Percentiles rank a stretch among this genome's conserved stretches.
phyloP scores from a whole-genome alignment of 768 basidiomycete genomes.

The Amanita muscaria region DNA sequence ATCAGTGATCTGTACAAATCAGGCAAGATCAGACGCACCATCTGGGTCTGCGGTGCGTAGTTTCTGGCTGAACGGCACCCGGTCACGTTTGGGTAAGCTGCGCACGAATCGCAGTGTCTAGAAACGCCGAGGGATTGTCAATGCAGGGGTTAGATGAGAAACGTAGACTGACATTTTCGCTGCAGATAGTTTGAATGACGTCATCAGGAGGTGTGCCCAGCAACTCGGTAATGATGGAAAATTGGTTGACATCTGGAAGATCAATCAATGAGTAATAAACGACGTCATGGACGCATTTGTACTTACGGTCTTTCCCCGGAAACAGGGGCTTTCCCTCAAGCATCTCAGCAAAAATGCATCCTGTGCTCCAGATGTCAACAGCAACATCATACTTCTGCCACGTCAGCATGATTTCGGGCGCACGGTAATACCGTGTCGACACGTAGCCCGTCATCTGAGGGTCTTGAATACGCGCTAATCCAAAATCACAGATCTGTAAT shows the following conservation, averaged over 20 bases:
- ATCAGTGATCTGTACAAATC: background rate
- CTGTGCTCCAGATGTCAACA: conserved; percentile 99
- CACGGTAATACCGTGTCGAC: conserved; percentile 97
- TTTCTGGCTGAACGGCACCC: conserved; percentile 92
- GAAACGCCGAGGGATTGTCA: conserved; percentile 8
- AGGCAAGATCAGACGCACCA: conserved; percentile 37
- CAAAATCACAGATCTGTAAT: conserved; percentile 93
- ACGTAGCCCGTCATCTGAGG: conserved; percentile 99
- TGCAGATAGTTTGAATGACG: conserved; percentile 97
- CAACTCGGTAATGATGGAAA: conserved; percentile 98
- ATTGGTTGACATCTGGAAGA: conserved; percentile 87
- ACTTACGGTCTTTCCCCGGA: conserved; percentile 98
- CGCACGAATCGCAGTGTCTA: conserved; percentile 99
- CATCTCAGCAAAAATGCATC: conserved; percentile 99
- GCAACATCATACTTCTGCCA: conserved; percentile 99
- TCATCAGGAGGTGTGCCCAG: conserved; percentile 99
- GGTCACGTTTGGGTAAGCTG: conserved; percentile 90
- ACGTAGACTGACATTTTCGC: conserved; percentile 92
- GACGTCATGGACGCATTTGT: conserved; percentile 10
- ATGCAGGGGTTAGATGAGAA: conserved; percentile 11
- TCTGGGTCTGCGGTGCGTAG: conserved; percentile 81
- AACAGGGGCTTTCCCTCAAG: conserved; percentile 96
- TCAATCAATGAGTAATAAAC: background rate
- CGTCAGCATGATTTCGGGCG: conserved; percentile 99
- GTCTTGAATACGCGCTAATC: conserved; percentile 96